A percentile compares a stretch with the other conserved stretches of the same genome.
phyloP scores from a whole-genome alignment of 768 basidiomycete genomes.

The Kwoniella sp. region DNA sequence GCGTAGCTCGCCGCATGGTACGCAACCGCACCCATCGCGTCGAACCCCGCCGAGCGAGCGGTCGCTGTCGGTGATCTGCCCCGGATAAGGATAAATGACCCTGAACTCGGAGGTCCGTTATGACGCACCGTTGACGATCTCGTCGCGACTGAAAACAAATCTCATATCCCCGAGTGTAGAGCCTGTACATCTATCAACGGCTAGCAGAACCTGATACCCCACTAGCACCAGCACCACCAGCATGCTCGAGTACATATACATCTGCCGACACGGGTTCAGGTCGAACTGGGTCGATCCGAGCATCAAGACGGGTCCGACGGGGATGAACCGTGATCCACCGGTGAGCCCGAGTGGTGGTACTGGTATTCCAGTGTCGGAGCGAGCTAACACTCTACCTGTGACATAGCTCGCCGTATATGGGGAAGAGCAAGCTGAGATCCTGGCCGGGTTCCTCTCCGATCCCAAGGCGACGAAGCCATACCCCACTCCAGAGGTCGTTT shows the following conservation, averaged over 20 bases:
- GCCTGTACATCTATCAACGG: too few relatives aligned
- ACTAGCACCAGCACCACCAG: background rate
- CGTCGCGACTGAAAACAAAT: too few relatives aligned
- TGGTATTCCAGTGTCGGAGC: background rate
- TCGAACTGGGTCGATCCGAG: constrained; percentile 48
- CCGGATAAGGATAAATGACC: too few relatives aligned
- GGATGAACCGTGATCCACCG: constrained; percentile 49
- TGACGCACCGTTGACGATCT: too few relatives aligned
- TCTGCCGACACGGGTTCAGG: constrained; percentile 47
- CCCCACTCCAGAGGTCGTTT: constrained; percentile 46
- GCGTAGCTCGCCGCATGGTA: too few relatives aligned
- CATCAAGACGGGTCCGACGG: constrained; percentile 40
- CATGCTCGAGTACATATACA: constrained; percentile 48
- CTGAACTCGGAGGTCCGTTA: too few relatives aligned
- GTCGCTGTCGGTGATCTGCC: too few relatives aligned
- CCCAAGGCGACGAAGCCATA: constrained; percentile 19
- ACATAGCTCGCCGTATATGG: constrained; percentile 44
- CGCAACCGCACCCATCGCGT: too few relatives aligned
- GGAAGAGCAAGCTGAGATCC: constrained; percentile 28
- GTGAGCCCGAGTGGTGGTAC: constrained; percentile 16
- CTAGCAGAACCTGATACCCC: too few relatives aligned
- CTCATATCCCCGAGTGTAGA: too few relatives aligned
- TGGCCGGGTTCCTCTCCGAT: constrained; percentile 38
- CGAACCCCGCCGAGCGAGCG: too few relatives aligned
- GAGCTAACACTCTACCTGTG: background rate